A percentile compares a stretch with the other conserved stretches of the same genome.
Evolutionary conservation across 352 stramenopile genomes (phyloP).

Genomic region (Phytopythium kandeliae): DNA sequence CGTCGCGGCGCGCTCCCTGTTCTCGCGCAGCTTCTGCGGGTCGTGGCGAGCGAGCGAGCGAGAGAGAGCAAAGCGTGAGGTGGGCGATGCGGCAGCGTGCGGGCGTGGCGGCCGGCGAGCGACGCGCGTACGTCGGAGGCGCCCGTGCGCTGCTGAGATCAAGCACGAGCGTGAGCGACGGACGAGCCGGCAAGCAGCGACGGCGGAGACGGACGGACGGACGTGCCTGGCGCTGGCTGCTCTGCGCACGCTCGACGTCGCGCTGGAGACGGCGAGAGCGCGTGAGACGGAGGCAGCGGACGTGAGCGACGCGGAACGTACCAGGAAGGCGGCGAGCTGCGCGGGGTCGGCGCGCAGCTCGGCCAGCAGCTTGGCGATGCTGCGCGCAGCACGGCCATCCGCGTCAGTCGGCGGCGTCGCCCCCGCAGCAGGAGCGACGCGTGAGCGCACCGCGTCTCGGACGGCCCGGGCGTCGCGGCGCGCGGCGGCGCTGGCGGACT

Average conservation of each 20-base stretch:
- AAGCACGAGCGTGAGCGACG: background rate
- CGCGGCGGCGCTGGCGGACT: background rate
- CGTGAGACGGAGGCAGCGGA: no score
- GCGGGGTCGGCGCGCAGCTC: constrained; percentile 53
- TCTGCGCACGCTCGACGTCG: constrained; percentile 33
- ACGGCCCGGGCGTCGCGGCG: constrained; percentile 4
- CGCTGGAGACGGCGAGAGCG: constrained; percentile 17
- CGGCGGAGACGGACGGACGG: no score
- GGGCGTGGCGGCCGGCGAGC: no score
- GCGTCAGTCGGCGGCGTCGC: background rate
- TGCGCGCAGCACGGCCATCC: background rate
- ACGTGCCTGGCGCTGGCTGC: constrained; percentile 36
- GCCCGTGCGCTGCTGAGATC: constrained; percentile 21
- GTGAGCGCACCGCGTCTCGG: constrained; percentile 9
- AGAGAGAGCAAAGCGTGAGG: background rate
- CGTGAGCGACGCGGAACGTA: constrained; percentile 6
- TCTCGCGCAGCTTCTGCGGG: constrained; percentile 55
- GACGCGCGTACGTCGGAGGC: constrained; percentile 38
- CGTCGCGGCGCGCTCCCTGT: constrained; percentile 33
- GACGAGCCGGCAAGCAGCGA: background rate
- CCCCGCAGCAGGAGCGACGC: no score
- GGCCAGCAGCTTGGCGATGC: constrained; percentile 45
- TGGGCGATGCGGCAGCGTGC: background rate
- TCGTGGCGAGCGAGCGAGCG: background rate
- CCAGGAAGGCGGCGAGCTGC: constrained; percentile 50